Base-by-base conservation (phyloP, 139 green algal genomes). In the Deuterostichococcus epilithicus region DNA sequence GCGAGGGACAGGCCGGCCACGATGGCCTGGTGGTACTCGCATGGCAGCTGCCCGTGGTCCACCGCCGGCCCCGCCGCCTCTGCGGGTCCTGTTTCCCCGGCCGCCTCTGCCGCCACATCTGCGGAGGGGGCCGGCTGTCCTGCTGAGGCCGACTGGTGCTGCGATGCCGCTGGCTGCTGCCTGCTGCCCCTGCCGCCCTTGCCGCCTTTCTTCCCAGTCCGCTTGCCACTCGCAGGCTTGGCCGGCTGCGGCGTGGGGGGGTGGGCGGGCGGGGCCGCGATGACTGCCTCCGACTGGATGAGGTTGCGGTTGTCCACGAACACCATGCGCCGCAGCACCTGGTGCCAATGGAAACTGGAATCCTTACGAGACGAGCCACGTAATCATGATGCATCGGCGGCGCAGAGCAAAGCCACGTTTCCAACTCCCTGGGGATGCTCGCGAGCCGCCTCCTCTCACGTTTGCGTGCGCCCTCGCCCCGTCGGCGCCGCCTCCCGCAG, bases 11-110 rank as follows among this genome's bases (percentile, higher is more conserved):
- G 76, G 13, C 80, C 84, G 2, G 83, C 80, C 25, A 87, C 65
- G 23, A 90, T 86, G 67, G 77, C 77, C 32, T 68, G 38, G 66
- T 90, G 85, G 47, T 90, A 90, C 32, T 83, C 77, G 47, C 77
- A 78, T 34, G 78, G 39, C 75, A 90, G 75, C 25, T 84, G 70
- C 20, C 72, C 78, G 76, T 82, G 72, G 37, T 78, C 76, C 0
- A 80, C 36, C 30, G 36, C 35, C 36, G 68, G 23, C 23, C 10
- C 28, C 75, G 63, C 39, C 2, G n/a, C 33, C 1, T 30, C 5
- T 18, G 63, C 63, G 23, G 22, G 8, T 30, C 63, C 26, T 70
- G 23, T 70, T 70, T 6, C 34, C 13, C 32, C 67, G 4, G 28
- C 32, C 18, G n/a, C 34, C 13, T 8, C 42, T 52, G 42, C 42